Base-by-base conservation (phyloP, 225 moss, liverwort and hornwort species). In the Ulota crispa region DNA sequence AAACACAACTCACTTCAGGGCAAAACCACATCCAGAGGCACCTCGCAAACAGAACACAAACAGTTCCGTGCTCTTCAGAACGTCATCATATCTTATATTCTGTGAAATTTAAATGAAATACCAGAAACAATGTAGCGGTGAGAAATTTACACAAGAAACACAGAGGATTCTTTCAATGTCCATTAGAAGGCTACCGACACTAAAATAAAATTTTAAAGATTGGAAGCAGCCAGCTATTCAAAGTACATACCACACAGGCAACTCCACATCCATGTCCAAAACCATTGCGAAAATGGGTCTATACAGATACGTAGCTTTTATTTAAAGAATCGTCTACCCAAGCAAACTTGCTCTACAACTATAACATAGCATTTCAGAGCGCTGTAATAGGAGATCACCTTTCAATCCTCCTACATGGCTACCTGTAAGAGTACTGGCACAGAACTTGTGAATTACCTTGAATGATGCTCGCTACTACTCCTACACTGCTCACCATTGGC, bases 291-390 rank as follows among this genome's bases (percentile, higher is more conserved):
- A 39, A 47, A 65, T 54, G 54, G 55, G 76, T 10, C 72, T 87
- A 62, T 77, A 80, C 83, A 86, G 50, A 79, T 80, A 83, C 18
- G 61, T 56, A 64, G 39, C 64, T 68, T 34, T 86, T 83, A 86
- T 86, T 86, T 80, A 83, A 83, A 80, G 76, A 86, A 86, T 86
- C 57, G 60, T 83, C 86, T 83, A 86, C 50, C 70, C 60, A 65
- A 83, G 80, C 76, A 83, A 83, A 80, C 70, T 70, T 83, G 79
- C 80, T 80, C 71, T 75, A 56, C 64, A 76, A 50, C 71, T 83
- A 72, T 9, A 16, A 77, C 52, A 59, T 76, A 76, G 60, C 53
- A 62, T 80, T 74, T 28, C 34, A 77, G 41, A 67, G 39, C 12
- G 61, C 80, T 77, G 54, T 67, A 72, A 76, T 77, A 36, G 57